These are phyloP conservation scores for Hymenoscyphus repandus DNA, from an alignment of 2,329 filamentous ascomycete genomes.

Conservation along the genomic window DNA sequence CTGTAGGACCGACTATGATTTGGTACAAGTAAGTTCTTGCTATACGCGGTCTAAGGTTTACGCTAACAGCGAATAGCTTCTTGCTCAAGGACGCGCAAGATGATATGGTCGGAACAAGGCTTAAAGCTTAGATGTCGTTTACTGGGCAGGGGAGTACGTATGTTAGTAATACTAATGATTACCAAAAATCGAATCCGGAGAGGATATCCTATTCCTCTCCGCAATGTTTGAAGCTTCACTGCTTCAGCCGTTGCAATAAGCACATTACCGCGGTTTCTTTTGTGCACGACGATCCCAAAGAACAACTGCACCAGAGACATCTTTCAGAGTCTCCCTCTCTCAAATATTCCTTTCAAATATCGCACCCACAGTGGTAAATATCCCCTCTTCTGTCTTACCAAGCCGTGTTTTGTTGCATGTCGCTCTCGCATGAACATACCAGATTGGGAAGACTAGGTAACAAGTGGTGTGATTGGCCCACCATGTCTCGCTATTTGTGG, in stretches of 20 bases:
- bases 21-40: constrained; percentile 83
- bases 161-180: too few species aligned
- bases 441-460: not conserved
- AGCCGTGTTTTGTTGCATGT: not conserved
- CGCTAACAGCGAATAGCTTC: constrained; percentile 53
- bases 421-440: not conserved
- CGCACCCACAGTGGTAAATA: not conserved
- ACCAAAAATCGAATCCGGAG: too few species aligned
- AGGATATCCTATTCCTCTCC: too few species aligned
- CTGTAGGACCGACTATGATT: constrained; percentile 78
- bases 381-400: not conserved
- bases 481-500: too few species aligned
- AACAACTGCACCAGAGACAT: not conserved
- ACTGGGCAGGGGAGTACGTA: too few species aligned
- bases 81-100: constrained; percentile 79
- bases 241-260: too few species aligned
- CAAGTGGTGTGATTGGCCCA: not conserved
- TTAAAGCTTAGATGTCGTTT: constrained; percentile 66
- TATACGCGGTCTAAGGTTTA: not conserved
- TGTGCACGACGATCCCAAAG: not conserved
- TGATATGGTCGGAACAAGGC: constrained; percentile 66
- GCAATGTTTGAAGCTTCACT: too few species aligned
- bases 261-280: too few species aligned
- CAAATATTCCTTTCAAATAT: not conserved
- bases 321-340: not conserved